phyloP scores from a whole-genome alignment of 1,284 basidiomycete species.

The Microbotryomycetes sp. region DNA sequence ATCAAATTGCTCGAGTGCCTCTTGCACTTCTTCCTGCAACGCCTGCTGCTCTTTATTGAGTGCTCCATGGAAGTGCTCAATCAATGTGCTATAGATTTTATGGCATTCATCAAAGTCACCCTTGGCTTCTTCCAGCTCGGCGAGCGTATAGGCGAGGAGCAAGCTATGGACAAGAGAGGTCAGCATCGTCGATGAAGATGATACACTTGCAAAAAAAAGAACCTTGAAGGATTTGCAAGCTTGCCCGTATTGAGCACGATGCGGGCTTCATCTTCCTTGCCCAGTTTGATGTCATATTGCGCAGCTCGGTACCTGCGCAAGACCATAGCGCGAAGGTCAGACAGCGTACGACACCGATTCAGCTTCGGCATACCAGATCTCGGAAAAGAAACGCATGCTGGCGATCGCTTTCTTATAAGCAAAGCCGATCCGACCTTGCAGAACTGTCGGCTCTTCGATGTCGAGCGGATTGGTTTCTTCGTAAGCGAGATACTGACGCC shows the following conservation, averaged over 20 bases:
- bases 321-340: background rate
- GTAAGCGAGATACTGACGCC: slow-evolving; percentile 91
- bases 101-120: slow-evolving; percentile 37
- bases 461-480: slow-evolving; percentile 91
- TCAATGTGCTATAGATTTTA: slow-evolving; percentile 54
- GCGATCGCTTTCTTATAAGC: slow-evolving; percentile 83
- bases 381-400: slow-evolving; percentile 87
- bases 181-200: slow-evolving; percentile 7
- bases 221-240: slow-evolving; percentile 80
- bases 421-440: slow-evolving; percentile 66
- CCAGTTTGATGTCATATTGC: slow-evolving; percentile 64
- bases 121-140: slow-evolving; percentile 67
- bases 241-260: slow-evolving; percentile 76
- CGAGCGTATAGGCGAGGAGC: slow-evolving; percentile 78
- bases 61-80: slow-evolving; percentile 60
- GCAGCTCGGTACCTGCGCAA: slow-evolving; percentile 76
- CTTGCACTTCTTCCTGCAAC: slow-evolving; percentile 47
- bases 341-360: no score
- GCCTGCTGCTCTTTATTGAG: slow-evolving; percentile 60
- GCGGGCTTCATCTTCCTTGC: slow-evolving; percentile 72
- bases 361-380: slow-evolving; percentile 59
- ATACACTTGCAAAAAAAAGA: background rate
- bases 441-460: slow-evolving; percentile 65
- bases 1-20: slow-evolving; percentile 42
- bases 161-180: slow-evolving; percentile 51